phyloP scores from a whole-genome alignment of 305 asterid genomes.

The Rubia tinctorum region DNA sequence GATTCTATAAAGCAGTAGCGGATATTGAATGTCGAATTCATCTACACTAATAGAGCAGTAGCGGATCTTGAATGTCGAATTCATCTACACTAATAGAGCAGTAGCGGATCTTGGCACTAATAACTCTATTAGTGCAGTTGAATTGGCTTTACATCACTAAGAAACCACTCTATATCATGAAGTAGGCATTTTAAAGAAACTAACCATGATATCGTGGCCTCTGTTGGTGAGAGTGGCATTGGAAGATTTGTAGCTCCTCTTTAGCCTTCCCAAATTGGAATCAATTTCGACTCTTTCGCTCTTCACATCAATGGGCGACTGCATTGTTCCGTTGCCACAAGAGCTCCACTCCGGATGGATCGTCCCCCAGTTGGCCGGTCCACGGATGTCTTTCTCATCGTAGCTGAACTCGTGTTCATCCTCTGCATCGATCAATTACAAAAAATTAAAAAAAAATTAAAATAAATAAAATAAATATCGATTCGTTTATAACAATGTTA shows the following conservation, averaged over 20 bases:
- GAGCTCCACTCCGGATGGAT: slow-evolving; percentile 51
- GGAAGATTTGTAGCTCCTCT: slow-evolving; percentile 39
- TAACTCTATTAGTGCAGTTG: too few relatives aligned
- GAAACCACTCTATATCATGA: too few relatives aligned
- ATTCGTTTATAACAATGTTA: too few relatives aligned
- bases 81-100: too few relatives aligned
- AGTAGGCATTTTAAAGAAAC: too few relatives aligned
- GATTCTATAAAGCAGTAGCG: too few relatives aligned
- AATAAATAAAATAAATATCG: too few relatives aligned
- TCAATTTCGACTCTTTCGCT: slow-evolving; percentile 46
- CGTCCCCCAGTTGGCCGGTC: slow-evolving; percentile 62
- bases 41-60: too few relatives aligned
- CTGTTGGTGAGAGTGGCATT: slow-evolving; percentile 65
- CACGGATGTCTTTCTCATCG: slow-evolving; percentile 29
- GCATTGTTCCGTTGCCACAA: slow-evolving; percentile 52
- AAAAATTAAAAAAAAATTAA: neutral
- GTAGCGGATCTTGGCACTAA: too few relatives aligned
- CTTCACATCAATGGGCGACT: slow-evolving; percentile 64
- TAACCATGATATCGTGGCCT: slow-evolving; percentile 82
- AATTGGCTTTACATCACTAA: too few relatives aligned
- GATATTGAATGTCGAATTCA: too few relatives aligned
- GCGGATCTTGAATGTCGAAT: too few relatives aligned
- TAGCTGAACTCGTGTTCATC: slow-evolving; percentile 69
- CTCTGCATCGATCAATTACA: slow-evolving; percentile 26
- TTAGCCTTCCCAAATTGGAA: slow-evolving; percentile 41